A percentile compares a stretch with the other conserved stretches of the same genome.
phyloP scores from a whole-genome alignment of 176 grass and related monocot genomes.

The Urochloa ruziziensis region DNA sequence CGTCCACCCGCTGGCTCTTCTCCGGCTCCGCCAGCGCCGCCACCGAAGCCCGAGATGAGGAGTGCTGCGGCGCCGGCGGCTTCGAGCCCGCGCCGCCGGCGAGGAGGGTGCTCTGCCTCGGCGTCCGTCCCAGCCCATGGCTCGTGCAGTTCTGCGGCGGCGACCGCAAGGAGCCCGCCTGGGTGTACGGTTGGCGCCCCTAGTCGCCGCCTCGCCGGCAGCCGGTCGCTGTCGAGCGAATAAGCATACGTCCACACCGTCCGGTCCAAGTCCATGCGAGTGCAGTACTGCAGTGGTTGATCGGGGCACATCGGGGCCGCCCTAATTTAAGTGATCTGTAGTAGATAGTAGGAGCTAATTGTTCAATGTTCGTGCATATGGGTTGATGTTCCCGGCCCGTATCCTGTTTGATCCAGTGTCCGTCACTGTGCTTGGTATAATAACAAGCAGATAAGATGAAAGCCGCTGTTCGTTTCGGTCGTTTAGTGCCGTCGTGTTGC shows the following conservation, averaged over 20 bases:
- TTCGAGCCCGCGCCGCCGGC: not conserved
- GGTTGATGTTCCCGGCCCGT: not conserved
- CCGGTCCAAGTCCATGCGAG: not conserved
- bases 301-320: not conserved
- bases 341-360: not conserved
- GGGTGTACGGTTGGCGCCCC: slow-evolving; percentile 29
- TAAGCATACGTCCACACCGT: not conserved
- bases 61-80: not conserved
- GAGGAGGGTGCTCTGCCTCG: slow-evolving; percentile 17
- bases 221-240: slow-evolving; percentile 13
- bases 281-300: not conserved
- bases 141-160: slow-evolving; percentile 35
- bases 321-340: slow-evolving; percentile 10
- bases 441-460: not conserved
- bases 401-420: slow-evolving; percentile 14
- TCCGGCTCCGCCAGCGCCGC: slow-evolving; percentile 4
- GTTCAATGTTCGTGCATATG: slow-evolving; percentile 9
- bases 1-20: slow-evolving; percentile 55
- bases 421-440: not conserved
- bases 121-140: slow-evolving; percentile 29
- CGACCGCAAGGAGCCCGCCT: slow-evolving; percentile 1
- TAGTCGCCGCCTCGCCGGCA: not conserved
- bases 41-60: not conserved
- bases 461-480: not conserved
- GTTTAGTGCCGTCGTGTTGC: slow-evolving; percentile 17